Evolutionary conservation across 179 eudicot genomes (phyloP).

Genomic region (Dionaea muscipula): DNA sequence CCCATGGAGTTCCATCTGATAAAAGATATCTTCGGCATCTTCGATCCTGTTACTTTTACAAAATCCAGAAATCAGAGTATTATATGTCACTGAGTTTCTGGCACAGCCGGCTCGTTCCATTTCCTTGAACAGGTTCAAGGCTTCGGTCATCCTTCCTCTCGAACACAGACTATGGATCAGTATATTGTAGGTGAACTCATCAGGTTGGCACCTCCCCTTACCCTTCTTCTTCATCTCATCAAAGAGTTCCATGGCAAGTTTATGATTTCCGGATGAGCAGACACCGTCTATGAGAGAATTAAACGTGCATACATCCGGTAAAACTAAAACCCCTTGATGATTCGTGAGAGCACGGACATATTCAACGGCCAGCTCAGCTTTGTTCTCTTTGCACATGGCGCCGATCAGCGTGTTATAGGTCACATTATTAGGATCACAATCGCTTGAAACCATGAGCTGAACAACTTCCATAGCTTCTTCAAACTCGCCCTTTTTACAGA

Average conservation of each 20-base stretch:
- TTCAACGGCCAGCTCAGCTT: slow-evolving; percentile 69
- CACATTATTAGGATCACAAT: slow-evolving; percentile 57
- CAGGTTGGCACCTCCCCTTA: slow-evolving; percentile 79
- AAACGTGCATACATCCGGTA: slow-evolving; percentile 79
- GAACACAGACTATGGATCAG: slow-evolving; percentile 61
- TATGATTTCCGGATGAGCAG: slow-evolving; percentile 46
- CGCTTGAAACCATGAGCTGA: slow-evolving; percentile 69
- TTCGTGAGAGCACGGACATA: slow-evolving; percentile 49
- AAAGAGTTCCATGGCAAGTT: slow-evolving; percentile 51
- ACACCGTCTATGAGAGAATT: slow-evolving; percentile 94
- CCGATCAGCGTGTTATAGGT: slow-evolving; percentile 76
- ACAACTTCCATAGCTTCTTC: slow-evolving; percentile 77
- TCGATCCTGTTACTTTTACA: slow-evolving; percentile 69
- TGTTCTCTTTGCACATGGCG: slow-evolving; percentile 71
- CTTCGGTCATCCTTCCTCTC: slow-evolving; percentile 49
- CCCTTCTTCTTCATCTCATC: slow-evolving; percentile 59
- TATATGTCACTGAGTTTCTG: slow-evolving; percentile 60
- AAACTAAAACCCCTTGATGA: slow-evolving; percentile 51
- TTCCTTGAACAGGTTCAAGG: slow-evolving; percentile 55
- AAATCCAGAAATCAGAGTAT: slow-evolving; percentile 63
- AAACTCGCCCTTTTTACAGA: slow-evolving; percentile 62
- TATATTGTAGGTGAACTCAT: slow-evolving; percentile 78
- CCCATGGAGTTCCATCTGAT: slow-evolving; percentile 87
- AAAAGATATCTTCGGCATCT: slow-evolving; percentile 87
- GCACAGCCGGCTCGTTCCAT: slow-evolving; percentile 86